These are phyloP conservation scores for Backusella mclennaniae DNA, from an alignment of 192 early-diverging fungal genomes.

Conservation along the genomic window DNA sequence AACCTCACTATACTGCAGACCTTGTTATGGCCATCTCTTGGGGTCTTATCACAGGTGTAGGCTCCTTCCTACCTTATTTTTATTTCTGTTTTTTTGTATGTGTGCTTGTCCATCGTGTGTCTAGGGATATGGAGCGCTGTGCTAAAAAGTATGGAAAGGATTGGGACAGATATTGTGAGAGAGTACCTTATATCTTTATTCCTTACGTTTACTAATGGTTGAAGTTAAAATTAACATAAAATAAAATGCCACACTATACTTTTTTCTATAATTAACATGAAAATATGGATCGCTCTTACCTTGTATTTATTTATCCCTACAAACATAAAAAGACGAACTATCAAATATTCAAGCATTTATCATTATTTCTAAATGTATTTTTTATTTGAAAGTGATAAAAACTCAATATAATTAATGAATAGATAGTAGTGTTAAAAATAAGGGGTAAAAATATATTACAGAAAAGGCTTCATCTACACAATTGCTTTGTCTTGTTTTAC, in stretches of 20 bases:
- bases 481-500: neutral
- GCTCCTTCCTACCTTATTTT: slow-evolving; percentile 79
- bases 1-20: slow-evolving; percentile 81
- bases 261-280: neutral
- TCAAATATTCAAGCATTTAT: no score
- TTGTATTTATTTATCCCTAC: neutral
- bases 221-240: neutral
- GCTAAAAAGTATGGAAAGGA: slow-evolving; percentile 86
- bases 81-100: slow-evolving; percentile 84
- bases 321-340: neutral
- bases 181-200: slow-evolving; percentile 80
- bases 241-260: neutral
- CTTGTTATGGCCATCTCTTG: slow-evolving; percentile 83
- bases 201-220: slow-evolving; percentile 61
- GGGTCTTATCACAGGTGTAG: slow-evolving; percentile 80
- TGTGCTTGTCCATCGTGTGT: slow-evolving; percentile 78
- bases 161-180: slow-evolving; percentile 77
- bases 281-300: neutral
- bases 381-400: neutral
- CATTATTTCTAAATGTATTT: neutral
- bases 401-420: neutral
- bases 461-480: neutral
- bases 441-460: neutral
- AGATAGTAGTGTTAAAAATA: neutral
- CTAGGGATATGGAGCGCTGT: slow-evolving; percentile 84